phyloP scores from a whole-genome alignment of 257 asterid genomes.

The Nicotiana paniculata region DNA sequence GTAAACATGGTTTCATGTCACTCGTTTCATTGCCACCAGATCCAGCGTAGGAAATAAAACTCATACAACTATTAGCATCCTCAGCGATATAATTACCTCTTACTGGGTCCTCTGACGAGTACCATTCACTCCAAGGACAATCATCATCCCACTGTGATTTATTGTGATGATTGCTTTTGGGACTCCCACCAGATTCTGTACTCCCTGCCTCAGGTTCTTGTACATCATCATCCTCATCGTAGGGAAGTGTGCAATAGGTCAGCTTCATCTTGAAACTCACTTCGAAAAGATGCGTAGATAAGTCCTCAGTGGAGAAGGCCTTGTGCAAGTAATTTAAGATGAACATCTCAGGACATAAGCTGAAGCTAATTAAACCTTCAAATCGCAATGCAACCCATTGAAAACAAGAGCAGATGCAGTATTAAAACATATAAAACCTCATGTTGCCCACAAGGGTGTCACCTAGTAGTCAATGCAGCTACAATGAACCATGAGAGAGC shows the following conservation, averaged over 20 bases:
- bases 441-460: background rate
- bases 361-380: background rate
- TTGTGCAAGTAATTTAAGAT: slow-evolving; percentile 21
- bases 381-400: background rate
- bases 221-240: slow-evolving; percentile 56
- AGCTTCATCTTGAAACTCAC: slow-evolving; percentile 80
- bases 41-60: background rate
- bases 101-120: slow-evolving; percentile 81
- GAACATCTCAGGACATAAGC: background rate
- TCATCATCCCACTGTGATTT: slow-evolving; percentile 81
- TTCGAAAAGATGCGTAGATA: slow-evolving; percentile 70
- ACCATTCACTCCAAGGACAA: slow-evolving; percentile 98
- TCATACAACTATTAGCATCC: background rate
- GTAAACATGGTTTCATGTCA: background rate
- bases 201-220: slow-evolving; percentile 38
- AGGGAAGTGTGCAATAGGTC: slow-evolving; percentile 67
- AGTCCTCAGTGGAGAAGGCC: slow-evolving; percentile 75
- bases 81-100: slow-evolving; percentile 46
- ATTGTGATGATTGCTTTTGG: slow-evolving; percentile 35
- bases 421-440: background rate
- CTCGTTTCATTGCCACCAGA: background rate
- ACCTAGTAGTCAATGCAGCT: background rate
- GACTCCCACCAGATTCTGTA: slow-evolving; percentile 40
- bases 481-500: too few species aligned
- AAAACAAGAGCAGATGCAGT: background rate